phyloP scores from a whole-genome alignment of 1,284 basidiomycete species.

The Coniophora puteana region DNA sequence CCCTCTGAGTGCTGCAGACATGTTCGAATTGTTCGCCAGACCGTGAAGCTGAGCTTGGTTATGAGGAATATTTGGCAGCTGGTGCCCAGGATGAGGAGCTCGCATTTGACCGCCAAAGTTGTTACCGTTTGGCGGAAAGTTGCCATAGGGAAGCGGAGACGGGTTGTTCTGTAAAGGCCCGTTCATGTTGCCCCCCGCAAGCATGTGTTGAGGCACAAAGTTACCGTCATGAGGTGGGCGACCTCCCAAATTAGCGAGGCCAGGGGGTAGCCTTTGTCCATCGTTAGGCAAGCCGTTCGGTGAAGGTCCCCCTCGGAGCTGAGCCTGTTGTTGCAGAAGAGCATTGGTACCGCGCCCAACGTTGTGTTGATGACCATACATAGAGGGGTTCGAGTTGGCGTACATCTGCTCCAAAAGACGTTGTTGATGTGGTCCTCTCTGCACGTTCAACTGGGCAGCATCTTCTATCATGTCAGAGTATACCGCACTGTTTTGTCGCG shows the following conservation, averaged over 20 bases:
- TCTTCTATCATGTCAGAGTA: constrained; percentile 65
- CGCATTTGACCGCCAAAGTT: constrained; percentile 53
- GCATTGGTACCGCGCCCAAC: constrained; percentile 49
- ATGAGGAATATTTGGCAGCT: constrained; percentile 39
- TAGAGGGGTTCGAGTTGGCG: constrained; percentile 40
- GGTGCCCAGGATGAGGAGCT: constrained; percentile 46
- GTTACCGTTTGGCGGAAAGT: constrained; percentile 36
- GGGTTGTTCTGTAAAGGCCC: constrained; percentile 43
- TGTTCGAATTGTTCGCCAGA: constrained; percentile 35
- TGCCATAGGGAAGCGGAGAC: constrained; percentile 50
- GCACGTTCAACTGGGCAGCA: constrained; percentile 52
- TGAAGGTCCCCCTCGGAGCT: constrained; percentile 68
- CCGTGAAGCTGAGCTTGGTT: constrained; percentile 40
- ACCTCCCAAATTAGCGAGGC: constrained; percentile 76
- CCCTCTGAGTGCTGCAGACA: constrained; percentile 37
- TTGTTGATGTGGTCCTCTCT: constrained; percentile 50
- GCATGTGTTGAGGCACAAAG: constrained; percentile 48
- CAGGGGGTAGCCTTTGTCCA: constrained; percentile 68
- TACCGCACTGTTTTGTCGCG: constrained; percentile 51
- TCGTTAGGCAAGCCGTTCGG: constrained; percentile 47
- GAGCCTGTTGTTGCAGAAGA: constrained; percentile 56
- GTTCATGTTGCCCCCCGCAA: constrained; percentile 43
- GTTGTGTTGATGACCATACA: constrained; percentile 48
- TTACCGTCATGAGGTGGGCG: constrained; percentile 74
- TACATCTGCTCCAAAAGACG: constrained; percentile 60